Evolutionary conservation across 805 yeast genomes (phyloP), one percentile per base, ranked within the genome.

Genomic region (Metschnikowia henanensis): DNA sequence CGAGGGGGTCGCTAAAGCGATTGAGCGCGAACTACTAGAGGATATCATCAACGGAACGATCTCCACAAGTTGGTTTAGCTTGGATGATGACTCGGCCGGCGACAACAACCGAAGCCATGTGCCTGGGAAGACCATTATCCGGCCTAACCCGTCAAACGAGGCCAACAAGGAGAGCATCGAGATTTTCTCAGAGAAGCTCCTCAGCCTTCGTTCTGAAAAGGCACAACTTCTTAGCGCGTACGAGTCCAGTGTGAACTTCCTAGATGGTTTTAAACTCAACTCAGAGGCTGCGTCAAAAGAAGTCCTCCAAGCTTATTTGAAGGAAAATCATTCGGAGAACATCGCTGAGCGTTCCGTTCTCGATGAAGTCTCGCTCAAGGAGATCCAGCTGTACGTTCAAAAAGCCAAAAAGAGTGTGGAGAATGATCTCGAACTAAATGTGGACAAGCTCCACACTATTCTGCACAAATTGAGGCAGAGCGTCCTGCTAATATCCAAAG

Each of bases 61-160:
- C 13, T 67, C 77, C 38, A 79, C 85, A 3, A 80, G 84, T 56
- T 87, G 94, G 95, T 83, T 84, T 75, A 70, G 68, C 39, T 60
- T 36, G 16, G 28, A 41, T 25, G 73, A 12, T 52, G 55, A 13
- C 62, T 7, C 37, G 10, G 25, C 52, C 2, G 56, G 56, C 3
- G 60, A 52, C 1, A 62, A 52, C 5, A 58, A 55, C 6, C 52
- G 48, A 4, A 59, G 51, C 18, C 56, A 55, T 4, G 40, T 57
- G 13, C 49, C 56, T 17, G 62, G 58, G 40, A 61, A 55, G 35
- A 61, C 63, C 41, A 61, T 68, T 6, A 55, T 76, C 26, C 60
- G 71, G 28, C 84, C 87, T 1, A 85, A 86, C 57, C 76, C 79
- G n/a, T 71, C 78, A 36, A 86, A 86, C 53, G 60, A 65, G 7